Base-by-base conservation (phyloP, 2,329 filamentous ascomycete species). In the Calycina herbarum region DNA sequence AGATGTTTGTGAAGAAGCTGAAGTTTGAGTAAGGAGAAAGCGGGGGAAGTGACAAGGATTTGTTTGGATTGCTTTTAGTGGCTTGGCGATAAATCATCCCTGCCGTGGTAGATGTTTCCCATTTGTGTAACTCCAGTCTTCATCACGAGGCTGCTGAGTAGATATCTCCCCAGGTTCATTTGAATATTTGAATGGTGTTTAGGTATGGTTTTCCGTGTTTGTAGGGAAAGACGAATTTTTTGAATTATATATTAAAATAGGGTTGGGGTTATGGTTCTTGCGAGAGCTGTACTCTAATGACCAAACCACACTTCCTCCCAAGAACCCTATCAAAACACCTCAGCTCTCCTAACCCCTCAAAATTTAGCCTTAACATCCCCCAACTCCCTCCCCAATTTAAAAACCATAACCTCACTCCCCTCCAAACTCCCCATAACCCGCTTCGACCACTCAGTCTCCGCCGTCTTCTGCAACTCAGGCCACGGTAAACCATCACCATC, bases 381-480 rank as follows among this genome's bases (percentile, higher is more conserved):
- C 58, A 61, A 54, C 38, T 51, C 61, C 48, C 56, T 57, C 24
- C 13, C 20, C 29, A 68, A 57, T 33, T 42, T 64, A 33, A 57
- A 64, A 58, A 66, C 35, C 61, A 56, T 59, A 31, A 67, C 42
- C 13, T 67, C 60, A n/a, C 42, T 38, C n/a, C 57, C 61, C n/a
- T 45, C 31, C 31, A 66, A 42, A 15, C 57, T 40, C 13, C 54
- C 66, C 62, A 66, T 64, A 20, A 38, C 57, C 62, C 54, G 64
- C 56, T 67, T 66, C 33, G 58, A 42, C 64, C 64, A 66, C 20
- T 62, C 61, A 8, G 66, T 68, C 56, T 64, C 58, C 5, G 40
- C 57, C 6, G 61, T 76, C 76, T 64, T 73, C 77, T 61, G 29
- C 48, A 68, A 31, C 27, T 67, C 64, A 17, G 61, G 57, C 45